A percentile compares a stretch with the other conserved stretches of the same genome.
phyloP scores from a whole-genome alignment of 116 monocot genomes.

The Cymodocea nodosa region DNA sequence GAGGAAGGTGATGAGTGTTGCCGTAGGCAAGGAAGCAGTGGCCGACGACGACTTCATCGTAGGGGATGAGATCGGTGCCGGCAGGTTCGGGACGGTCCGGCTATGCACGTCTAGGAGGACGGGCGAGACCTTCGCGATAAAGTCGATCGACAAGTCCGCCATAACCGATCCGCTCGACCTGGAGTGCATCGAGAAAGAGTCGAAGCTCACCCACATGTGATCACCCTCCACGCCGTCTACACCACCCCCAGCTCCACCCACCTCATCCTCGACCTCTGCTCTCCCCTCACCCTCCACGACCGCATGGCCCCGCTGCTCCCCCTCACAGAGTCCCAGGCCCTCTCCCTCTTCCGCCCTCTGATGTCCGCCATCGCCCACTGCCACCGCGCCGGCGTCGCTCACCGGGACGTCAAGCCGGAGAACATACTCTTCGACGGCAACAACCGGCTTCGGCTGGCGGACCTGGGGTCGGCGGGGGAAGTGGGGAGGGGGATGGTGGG shows the following conservation, averaged over 20 bases:
- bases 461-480: conserved; percentile 78
- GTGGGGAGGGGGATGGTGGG: conserved; percentile 34
- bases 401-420: conserved; percentile 89
- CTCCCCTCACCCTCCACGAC: conserved; percentile 50
- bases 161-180: conserved; percentile 52
- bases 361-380: conserved; percentile 50
- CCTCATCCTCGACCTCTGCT: conserved; percentile 68
- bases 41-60: no score
- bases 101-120: no score
- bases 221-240: conserved; percentile 45
- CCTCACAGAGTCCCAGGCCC: conserved; percentile 38
- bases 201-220: conserved; percentile 38
- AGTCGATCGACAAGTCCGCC: conserved; percentile 55
- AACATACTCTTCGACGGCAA: conserved; percentile 56
- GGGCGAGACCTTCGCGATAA: conserved; percentile 64
- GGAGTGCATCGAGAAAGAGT: conserved; percentile 35
- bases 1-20: no score
- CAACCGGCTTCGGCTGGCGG: conserved; percentile 39
- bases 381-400: conserved; percentile 65
- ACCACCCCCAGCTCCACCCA: conserved; percentile 48
- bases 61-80: no score
- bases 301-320: conserved; percentile 18
- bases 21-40: no score
- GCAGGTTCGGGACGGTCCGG: no score
- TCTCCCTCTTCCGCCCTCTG: conserved; percentile 26